Percentiles rank a stretch among this genome's conserved stretches.
phyloP scores from a whole-genome alignment of 2,329 filamentous ascomycete species.

The Elsinoe perseae region DNA sequence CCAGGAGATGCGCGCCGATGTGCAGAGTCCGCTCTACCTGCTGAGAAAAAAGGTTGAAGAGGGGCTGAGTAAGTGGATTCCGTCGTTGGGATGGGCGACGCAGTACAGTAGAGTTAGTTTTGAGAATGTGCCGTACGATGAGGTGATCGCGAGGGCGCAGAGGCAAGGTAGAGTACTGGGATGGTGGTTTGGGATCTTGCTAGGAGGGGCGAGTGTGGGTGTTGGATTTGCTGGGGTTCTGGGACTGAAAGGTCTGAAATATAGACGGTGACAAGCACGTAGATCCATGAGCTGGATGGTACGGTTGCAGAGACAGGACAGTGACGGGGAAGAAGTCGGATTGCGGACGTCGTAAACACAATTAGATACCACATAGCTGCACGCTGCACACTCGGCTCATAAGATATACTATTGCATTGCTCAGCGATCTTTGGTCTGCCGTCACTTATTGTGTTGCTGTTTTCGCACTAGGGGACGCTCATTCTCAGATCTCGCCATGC shows the following conservation, averaged over 20 bases:
- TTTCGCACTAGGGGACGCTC: too few relatives aligned
- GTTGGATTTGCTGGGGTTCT: conserved; percentile 25
- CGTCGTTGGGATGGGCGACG: conserved; percentile 76
- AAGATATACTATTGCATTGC: neutral
- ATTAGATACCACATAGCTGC: conserved; percentile 6
- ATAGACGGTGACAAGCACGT: neutral
- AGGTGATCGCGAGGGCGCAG: conserved; percentile 64
- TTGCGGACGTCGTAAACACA: too few relatives aligned
- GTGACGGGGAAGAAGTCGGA: neutral
- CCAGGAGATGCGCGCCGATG: conserved; percentile 82
- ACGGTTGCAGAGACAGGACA: neutral
- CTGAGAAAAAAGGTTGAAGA: conserved; percentile 84
- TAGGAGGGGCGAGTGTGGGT: conserved; percentile 27
- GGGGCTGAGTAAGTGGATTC: conserved; percentile 65
- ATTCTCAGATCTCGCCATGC: too few relatives aligned
- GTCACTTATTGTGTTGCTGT: too few relatives aligned
- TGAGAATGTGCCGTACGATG: conserved; percentile 82
- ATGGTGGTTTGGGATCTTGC: conserved; percentile 42
- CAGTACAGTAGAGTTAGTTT: conserved; percentile 92
- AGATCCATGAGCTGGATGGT: neutral
- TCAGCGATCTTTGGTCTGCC: neutral
- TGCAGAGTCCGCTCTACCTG: conserved; percentile 68
- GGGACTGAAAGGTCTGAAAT: conserved; percentile 22
- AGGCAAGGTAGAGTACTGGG: conserved; percentile 51
- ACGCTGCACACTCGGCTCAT: neutral